Conservation (phyloP, 1,284 basidiomycete species). For the Irpex rosettiformis region DNA sequence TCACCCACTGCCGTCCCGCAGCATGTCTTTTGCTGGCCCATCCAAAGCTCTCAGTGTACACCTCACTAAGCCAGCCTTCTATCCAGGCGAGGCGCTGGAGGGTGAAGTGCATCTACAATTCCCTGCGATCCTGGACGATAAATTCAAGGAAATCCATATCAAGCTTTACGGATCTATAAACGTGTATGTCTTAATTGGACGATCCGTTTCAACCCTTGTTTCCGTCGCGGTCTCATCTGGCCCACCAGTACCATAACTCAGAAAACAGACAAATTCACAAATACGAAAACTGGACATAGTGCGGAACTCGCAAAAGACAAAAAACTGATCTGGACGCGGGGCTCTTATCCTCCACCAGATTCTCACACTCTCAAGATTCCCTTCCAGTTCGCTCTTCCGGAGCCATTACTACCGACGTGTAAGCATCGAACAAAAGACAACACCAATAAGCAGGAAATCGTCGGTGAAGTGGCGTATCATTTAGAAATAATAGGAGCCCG, state of each 20-base stretch:
- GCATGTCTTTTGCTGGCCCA: not conserved
- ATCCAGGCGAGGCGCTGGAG: slow-evolving; percentile 12
- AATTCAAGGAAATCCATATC: slow-evolving; percentile 21
- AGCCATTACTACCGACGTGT: slow-evolving; percentile 21
- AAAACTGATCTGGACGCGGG: slow-evolving; percentile 20
- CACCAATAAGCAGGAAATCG: not conserved
- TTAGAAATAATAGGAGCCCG: slow-evolving; percentile 21
- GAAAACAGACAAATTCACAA: not conserved
- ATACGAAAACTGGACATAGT: not conserved
- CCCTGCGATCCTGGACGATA: slow-evolving; percentile 15
- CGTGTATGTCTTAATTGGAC: slow-evolving; percentile 14
- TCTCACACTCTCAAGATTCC: slow-evolving; percentile 21
- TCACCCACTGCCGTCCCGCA: not conserved
- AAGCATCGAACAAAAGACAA: slow-evolving; percentile 3
- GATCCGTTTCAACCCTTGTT: not conserved
- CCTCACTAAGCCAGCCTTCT: not conserved
- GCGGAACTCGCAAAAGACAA: slow-evolving; percentile 12
- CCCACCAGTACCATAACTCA: not conserved
- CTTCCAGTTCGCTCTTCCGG: slow-evolving; percentile 21
- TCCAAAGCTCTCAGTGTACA: not conserved
- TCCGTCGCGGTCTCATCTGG: not conserved
- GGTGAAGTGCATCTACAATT: slow-evolving; percentile 22
- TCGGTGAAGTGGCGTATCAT: slow-evolving; percentile 18
- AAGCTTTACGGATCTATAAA: slow-evolving; percentile 18
- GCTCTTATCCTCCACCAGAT: slow-evolving; percentile 21